phyloP scores from a whole-genome alignment of 2,329 filamentous ascomycete species.

The Alternaria burnsii region DNA sequence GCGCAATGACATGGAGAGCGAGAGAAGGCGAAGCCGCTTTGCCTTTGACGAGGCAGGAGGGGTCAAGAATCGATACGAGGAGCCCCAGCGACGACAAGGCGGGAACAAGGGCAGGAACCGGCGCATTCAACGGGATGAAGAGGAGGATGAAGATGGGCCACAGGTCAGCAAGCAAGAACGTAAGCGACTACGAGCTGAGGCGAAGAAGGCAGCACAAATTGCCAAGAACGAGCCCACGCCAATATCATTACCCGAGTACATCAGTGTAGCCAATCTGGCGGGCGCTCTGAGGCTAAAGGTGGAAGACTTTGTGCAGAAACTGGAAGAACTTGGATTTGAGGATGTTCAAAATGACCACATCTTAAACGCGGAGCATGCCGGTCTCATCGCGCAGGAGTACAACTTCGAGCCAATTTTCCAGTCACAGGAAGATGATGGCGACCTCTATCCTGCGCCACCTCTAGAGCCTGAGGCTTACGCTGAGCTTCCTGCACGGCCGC shows the following conservation, averaged over 20 bases:
- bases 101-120: slow-evolving; percentile 26
- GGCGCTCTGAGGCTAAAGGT: slow-evolving; percentile 75
- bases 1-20: slow-evolving; percentile 27
- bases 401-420: slow-evolving; percentile 87
- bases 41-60: slow-evolving; percentile 30
- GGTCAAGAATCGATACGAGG: slow-evolving; percentile 40
- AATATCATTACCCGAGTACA: slow-evolving; percentile 87
- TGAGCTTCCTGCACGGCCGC: slow-evolving; percentile 76
- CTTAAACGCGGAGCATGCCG: slow-evolving; percentile 88
- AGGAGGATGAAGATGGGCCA: slow-evolving; percentile 37
- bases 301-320: slow-evolving; percentile 74
- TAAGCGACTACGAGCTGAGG: slow-evolving; percentile 45
- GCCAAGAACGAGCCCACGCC: slow-evolving; percentile 42
- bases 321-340: slow-evolving; percentile 92
- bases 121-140: slow-evolving; percentile 33
- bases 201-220: slow-evolving; percentile 45
- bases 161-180: slow-evolving; percentile 38
- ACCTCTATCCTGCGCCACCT: slow-evolving; percentile 70
- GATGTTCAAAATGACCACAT: slow-evolving; percentile 83
- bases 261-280: slow-evolving; percentile 85
- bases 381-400: slow-evolving; percentile 89
- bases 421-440: slow-evolving; percentile 66
- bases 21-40: slow-evolving; percentile 40
- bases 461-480: slow-evolving; percentile 68
- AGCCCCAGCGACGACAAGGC: slow-evolving; percentile 38